Percentiles rank a stretch among this genome's conserved stretches.
Conservation (phyloP, 176 grass and related monocot species). For the Oryza punctata region DNA sequence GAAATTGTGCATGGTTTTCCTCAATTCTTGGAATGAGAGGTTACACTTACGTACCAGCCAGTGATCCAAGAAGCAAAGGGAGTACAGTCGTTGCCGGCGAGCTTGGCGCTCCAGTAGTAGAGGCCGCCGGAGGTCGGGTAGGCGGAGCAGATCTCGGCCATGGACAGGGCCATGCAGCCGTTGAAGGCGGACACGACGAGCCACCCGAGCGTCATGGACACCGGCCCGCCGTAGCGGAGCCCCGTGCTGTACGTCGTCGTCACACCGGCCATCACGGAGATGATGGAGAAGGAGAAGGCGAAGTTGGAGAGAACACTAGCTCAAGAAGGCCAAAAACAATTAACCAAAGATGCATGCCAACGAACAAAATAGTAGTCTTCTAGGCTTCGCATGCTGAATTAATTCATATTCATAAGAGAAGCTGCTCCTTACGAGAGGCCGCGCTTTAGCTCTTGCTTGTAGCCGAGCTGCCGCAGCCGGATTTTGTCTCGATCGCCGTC, state of each 20-base stretch:
- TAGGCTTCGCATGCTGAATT: neutral
- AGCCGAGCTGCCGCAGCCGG: slow-evolving; percentile 54
- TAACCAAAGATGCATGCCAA: too few species aligned
- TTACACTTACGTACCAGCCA: slow-evolving; percentile 56
- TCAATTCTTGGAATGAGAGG: too few species aligned
- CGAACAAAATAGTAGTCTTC: too few species aligned
- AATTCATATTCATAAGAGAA: too few species aligned
- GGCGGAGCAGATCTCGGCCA: slow-evolving; percentile 94
- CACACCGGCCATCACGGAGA: slow-evolving; percentile 61
- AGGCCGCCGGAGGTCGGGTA: too few species aligned
- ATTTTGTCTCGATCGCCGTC: slow-evolving; percentile 24
- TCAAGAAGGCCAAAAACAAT: too few species aligned
- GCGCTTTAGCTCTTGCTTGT: slow-evolving; percentile 81
- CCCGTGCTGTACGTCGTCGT: slow-evolving; percentile 70
- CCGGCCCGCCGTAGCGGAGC: slow-evolving; percentile 68
- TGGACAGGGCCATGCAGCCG: slow-evolving; percentile 61
- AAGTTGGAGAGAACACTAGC: slow-evolving; percentile 26
- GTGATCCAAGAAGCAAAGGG: slow-evolving; percentile 74
- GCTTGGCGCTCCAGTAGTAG: slow-evolving; percentile 93
- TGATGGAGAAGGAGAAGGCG: slow-evolving; percentile 61
- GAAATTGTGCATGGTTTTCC: too few species aligned
- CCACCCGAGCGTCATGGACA: slow-evolving; percentile 66
- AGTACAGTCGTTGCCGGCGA: slow-evolving; percentile 67
- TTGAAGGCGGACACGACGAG: slow-evolving; percentile 50
- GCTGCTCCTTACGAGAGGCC: slow-evolving; percentile 51